Conservation (phyloP, 2,329 filamentous ascomycete species). For the Colletotrichum trifolii region DNA sequence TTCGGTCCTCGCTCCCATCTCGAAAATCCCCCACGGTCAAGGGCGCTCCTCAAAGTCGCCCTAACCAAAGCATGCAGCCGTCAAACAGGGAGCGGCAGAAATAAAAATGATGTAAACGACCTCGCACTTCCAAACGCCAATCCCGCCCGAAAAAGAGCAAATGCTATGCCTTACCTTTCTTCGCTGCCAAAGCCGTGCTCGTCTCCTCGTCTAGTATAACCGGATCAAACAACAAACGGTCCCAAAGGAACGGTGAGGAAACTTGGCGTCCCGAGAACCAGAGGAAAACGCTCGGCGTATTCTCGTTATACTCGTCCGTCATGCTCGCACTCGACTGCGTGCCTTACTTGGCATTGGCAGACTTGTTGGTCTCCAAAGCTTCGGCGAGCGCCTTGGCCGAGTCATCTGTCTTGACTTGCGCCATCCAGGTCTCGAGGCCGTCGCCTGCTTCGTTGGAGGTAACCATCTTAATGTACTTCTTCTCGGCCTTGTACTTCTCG, state of each 20-base stretch:
- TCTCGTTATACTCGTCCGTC: slow-evolving; percentile 17
- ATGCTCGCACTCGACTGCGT: neutral
- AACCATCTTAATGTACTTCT: slow-evolving; percentile 70
- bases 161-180: slow-evolving; percentile 36
- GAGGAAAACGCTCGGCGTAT: slow-evolving; percentile 19
- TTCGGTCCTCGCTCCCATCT: neutral
- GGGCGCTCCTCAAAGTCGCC: slow-evolving; percentile 2
- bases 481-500: slow-evolving; percentile 70
- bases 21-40: slow-evolving; percentile 1
- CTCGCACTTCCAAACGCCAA: slow-evolving; percentile 22
- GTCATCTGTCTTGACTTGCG: slow-evolving; percentile 75
- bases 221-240: slow-evolving; percentile 14
- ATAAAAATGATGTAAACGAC: slow-evolving; percentile 4
- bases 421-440: slow-evolving; percentile 75
- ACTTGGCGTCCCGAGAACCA: neutral
- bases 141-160: slow-evolving; percentile 26
- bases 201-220: slow-evolving; percentile 33
- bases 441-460: slow-evolving; percentile 68
- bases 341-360: slow-evolving; percentile 63
- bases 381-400: slow-evolving; percentile 51
- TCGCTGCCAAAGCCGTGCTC: slow-evolving; percentile 13
- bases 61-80: neutral
- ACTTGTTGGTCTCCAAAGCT: slow-evolving; percentile 53
- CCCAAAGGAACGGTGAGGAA: neutral
- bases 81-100: neutral